phyloP scores from a whole-genome alignment of 805 yeast species.

The Kodamaea kaohsiungensis region DNA sequence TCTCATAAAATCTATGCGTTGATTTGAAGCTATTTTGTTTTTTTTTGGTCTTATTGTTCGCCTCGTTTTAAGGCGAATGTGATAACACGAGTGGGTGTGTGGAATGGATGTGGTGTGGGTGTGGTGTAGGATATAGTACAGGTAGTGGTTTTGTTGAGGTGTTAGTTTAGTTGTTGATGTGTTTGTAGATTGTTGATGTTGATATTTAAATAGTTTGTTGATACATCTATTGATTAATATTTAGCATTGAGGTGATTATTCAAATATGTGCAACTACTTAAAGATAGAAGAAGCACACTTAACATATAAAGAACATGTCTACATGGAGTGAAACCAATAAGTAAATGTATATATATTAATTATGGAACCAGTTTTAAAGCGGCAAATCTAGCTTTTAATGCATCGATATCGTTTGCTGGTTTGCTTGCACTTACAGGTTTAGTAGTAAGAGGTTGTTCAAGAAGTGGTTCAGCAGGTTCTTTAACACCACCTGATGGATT shows the following conservation, averaged over 20 bases:
- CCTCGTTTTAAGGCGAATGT: not conserved
- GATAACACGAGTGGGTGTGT: not conserved
- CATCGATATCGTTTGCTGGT: conserved; percentile 56
- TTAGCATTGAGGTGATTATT: too few species aligned
- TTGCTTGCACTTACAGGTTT: not conserved
- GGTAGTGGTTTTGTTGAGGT: not conserved
- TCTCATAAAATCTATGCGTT: not conserved
- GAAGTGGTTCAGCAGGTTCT: conserved; percentile 21
- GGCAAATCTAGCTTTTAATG: conserved; percentile 70
- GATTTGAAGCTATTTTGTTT: not conserved
- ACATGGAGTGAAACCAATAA: too few species aligned
- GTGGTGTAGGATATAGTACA: not conserved
- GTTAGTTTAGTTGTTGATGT: too few species aligned
- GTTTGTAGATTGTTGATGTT: not conserved
- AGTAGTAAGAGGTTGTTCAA: conserved; percentile 18
- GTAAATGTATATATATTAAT: too few species aligned
- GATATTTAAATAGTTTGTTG: too few species aligned
- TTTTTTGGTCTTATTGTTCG: not conserved
- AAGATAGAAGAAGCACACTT: too few species aligned
- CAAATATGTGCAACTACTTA: too few species aligned
- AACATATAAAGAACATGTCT: too few species aligned
- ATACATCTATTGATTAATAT: too few species aligned
- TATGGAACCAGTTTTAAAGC: conserved; percentile 49
- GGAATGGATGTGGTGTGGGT: not conserved
- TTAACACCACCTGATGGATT: conserved; percentile 19